Evolutionary conservation across 2,329 filamentous ascomycete species (phyloP), one percentile per base, ranked within the genome.

Genomic region (Claviceps lovelessii): DNA sequence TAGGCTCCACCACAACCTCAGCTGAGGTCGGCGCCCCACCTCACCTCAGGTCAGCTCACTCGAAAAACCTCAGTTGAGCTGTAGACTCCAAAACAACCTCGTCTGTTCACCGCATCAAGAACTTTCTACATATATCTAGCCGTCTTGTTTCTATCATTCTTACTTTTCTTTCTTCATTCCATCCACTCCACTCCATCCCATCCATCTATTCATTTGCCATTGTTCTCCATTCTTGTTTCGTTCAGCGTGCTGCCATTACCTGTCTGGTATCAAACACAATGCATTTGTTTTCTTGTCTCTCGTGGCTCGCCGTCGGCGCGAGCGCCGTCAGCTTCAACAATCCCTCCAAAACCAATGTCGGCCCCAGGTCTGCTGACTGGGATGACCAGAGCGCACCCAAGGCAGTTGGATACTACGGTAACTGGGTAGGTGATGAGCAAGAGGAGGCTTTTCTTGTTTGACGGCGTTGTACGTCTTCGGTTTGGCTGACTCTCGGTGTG

Each of bases 301-400:
- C 44, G 19, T 53, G 51, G 51, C 51, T 53, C n/a, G 51, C 44
- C 51, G 31, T 39, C 13, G 51, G 51, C 31, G 44, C 51, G 5
- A 39, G 8, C 13, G 51, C 51, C 51, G 2, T 41, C 42, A 39
- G n/a, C 31, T 10, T 31, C 13, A 23, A 29, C 23, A 5, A 29
- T 6, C 6, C 39, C 23, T 44, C 39, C 23, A 17, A 6, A 6
- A 2, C 33, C 31, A 11, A 50, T 1, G 35, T 41, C 17, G 49
- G 6, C 10, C 7, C 35, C 35, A 28, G 37, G 5, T 28, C 33
- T 50, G 11, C 39, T 5, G 5, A 33, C 37, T 19, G 33, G n/a
- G 9, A 2, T n/a, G 2, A 11, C 17, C 7, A 11, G 11, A 28
- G 31, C 15, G 49, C 35, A 15, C 23, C 35, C 35, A 48, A 41